phyloP scores from a whole-genome alignment of 352 stramenopile genomes.

The Pythium volutum region DNA sequence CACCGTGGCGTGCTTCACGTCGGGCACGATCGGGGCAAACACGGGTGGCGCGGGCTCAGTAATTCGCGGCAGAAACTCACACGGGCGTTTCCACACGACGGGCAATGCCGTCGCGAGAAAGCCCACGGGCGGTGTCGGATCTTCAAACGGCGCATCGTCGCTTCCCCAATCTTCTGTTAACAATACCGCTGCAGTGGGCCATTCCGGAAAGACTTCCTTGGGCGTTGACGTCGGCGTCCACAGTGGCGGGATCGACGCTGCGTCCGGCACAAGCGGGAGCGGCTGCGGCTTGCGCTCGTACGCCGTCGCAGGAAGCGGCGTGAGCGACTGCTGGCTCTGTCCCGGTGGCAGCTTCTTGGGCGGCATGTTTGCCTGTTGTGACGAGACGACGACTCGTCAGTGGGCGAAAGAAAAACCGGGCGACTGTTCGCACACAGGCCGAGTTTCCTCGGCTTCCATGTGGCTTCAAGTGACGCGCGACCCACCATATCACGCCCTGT shows the following conservation, averaged over 20 bases:
- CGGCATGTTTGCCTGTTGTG: constrained; percentile 29
- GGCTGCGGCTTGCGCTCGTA: constrained; percentile 28
- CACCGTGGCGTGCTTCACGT: constrained; percentile 26
- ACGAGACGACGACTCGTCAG: background rate
- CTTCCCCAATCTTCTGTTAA: constrained; percentile 52
- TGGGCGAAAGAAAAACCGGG: background rate
- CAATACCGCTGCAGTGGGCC: constrained; percentile 37
- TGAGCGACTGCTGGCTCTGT: constrained; percentile 21
- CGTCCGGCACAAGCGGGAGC: constrained; percentile 26
- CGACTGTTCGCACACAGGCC: constrained; percentile 8
- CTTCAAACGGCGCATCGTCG: constrained; percentile 42
- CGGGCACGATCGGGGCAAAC: constrained; percentile 21
- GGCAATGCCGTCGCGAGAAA: constrained; percentile 8
- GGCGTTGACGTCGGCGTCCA: constrained; percentile 35
- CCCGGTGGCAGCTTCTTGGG: constrained; percentile 39
- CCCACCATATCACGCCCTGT: background rate
- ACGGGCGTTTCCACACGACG: constrained; percentile 63
- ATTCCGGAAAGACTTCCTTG: constrained; percentile 58
- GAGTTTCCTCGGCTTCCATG: background rate
- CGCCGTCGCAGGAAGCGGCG: background rate
- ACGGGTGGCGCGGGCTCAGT: constrained; percentile 27
- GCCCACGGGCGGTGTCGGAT: constrained; percentile 18
- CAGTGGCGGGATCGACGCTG: constrained; percentile 37
- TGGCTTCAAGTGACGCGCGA: background rate
- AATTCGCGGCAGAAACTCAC: constrained; percentile 54